A percentile compares a stretch with the other conserved stretches of the same genome.
Conservation (phyloP, 164 flowering plant species). For the Platanus orientalis region DNA sequence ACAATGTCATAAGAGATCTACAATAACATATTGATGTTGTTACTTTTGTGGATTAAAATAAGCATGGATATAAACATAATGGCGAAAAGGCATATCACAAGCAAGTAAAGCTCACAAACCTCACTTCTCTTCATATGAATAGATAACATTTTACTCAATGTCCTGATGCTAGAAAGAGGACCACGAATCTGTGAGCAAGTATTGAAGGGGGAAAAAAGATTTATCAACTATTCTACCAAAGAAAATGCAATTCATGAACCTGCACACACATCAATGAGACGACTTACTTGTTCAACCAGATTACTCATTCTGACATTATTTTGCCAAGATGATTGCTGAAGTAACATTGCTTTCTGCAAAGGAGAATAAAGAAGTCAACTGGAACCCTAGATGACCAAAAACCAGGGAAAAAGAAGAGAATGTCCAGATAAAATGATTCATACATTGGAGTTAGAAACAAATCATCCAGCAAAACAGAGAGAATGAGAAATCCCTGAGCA, state of each 20-base stretch:
- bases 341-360: conserved; percentile 75
- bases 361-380: conserved; percentile 15
- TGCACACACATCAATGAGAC: neutral
- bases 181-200: conserved; percentile 68
- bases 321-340: conserved; percentile 97
- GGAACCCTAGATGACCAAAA: conserved; percentile 1
- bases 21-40: conserved; percentile 11
- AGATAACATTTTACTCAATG: conserved; percentile 76
- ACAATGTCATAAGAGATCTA: conserved; percentile 80
- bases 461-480: neutral
- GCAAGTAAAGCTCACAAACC: conserved; percentile 35
- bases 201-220: conserved; percentile 3
- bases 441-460: neutral
- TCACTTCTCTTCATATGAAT: conserved; percentile 64
- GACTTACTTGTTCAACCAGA: conserved; percentile 83
- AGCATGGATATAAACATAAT: neutral
- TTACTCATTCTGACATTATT: conserved; percentile 81
- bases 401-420: neutral
- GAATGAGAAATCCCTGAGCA: no score
- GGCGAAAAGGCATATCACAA: neutral
- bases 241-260: neutral
- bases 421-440: neutral
- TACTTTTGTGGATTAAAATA: conserved; percentile 5
- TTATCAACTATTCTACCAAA: neutral
- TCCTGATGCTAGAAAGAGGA: conserved; percentile 80